Base-by-base conservation (phyloP, 2,329 filamentous ascomycete species). In the Aschersonia sp. region DNA sequence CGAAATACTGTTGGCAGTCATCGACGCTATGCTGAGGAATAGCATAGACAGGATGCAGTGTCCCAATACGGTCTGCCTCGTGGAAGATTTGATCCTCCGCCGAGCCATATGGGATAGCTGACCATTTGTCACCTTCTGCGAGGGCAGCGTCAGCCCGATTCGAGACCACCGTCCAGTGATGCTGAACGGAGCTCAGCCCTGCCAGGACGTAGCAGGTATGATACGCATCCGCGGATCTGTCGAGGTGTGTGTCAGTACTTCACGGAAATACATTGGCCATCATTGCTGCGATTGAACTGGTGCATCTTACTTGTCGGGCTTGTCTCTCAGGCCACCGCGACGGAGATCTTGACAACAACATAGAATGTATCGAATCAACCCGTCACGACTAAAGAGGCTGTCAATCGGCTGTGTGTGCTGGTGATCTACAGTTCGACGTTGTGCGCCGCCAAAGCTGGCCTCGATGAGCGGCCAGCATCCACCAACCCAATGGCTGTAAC, bases 401-500 rank as follows among this genome's bases (percentile, higher is more conserved):
- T 68, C 60, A 38, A 62, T 53, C 46, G 60, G 57, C 57, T 47
- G 61, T 56, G 44, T 60, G 45, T 54, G 52, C 52, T 56, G 51
- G 49, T 57, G 58, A 54, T 56, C 58, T 54, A 53, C 53, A 52
- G 52, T 54, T 50, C 57, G 55, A 51, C 54, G 58, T 57, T 56
- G 65, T 48, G 71, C 69, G 31, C 75, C 77, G 54, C 76, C 75
- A 50, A 92, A 67, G 48, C 82, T 82, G 49, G 87, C 86, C 69
- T 96, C 85, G 55, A 97, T 73, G 54, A 98, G 68, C 44, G 91
- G 84, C 87, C 89, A 98, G 69, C 89, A 97, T 48, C 85, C 85
- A 48, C 92, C 92, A 35, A 95, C 84, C 92, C 92, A 98, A 66
- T 96, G 91, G 62, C 87, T 94, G 69, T 98, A 98, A 68, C 92